Evolutionary conservation across 805 yeast genomes (phyloP), one percentile per base, ranked within the genome.

Genomic region (Yamadazyma endophytica): DNA sequence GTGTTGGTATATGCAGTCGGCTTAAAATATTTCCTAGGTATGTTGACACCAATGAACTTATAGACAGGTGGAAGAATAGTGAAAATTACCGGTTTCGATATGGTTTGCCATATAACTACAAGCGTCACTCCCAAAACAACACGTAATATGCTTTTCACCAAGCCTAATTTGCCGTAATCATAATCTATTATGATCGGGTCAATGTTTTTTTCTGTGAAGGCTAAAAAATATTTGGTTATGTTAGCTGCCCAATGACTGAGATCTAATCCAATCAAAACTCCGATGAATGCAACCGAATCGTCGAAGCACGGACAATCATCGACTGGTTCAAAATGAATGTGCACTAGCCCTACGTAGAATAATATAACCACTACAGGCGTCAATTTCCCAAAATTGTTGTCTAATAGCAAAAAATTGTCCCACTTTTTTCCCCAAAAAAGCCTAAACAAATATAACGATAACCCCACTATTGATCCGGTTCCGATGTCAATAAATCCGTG

Each of bases 271-370:
- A 78, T 61, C 11, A 88, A 64, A 25, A 89, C 97, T 3, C 96
- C 96, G 31, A 89, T 63, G 47, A 90, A 90, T 4, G 97, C 95
- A 18, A 90, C 95, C 13, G 88, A 77, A 53, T 90, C 98, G 49
- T 89, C 96, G 50, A 82, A 90, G 54, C 98, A 92, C 1, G 98
- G 98, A 51, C 98, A 90, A 43, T 80, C 82, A 46, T 92, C 98
- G 13, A 83, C 78, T 2, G 97, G 97, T 36, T 73, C 76, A 0
- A 88, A 83, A 57, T 88, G 95, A 24, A 68, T 56, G 45, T 82
- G 78, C 14, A 89, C 70, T 20, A 82, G 47, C 1, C 59, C 39
- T 26, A 80, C 50, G 44, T 69, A 68, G 1, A 70, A 64, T 15
- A 64, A 44, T 0, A 64, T 45, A 1, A 76, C 48, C 2, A 68